Percentiles rank a stretch among this genome's conserved stretches.
Conservation (phyloP, 192 early-diverging fungal species). For the Entomortierella parvispora region DNA sequence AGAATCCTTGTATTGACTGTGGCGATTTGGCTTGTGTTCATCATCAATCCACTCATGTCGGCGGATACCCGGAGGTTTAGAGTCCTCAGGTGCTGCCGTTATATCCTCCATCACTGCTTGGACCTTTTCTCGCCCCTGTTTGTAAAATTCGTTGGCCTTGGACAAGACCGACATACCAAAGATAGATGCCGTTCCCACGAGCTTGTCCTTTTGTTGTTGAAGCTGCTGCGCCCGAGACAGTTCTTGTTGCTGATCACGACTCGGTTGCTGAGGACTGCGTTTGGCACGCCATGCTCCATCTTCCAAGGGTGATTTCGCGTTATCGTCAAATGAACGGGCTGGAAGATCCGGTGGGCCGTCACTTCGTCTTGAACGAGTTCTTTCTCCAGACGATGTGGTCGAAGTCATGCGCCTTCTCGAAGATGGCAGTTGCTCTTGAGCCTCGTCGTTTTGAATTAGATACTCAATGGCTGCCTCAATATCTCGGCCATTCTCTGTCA, state of each 20-base stretch:
- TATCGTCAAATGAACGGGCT: constrained; percentile 7
- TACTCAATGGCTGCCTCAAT: constrained; percentile 63
- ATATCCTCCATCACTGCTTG: constrained; percentile 70
- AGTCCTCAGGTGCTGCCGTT: constrained; percentile 45
- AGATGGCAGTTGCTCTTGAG: constrained; percentile 25
- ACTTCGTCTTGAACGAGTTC: constrained; percentile 2
- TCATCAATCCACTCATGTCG: constrained; percentile 35
- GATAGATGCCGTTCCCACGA: constrained; percentile 64
- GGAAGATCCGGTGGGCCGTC: background rate
- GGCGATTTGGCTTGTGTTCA: constrained; percentile 2
- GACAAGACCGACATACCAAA: constrained; percentile 71
- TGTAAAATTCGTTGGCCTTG: constrained; percentile 73
- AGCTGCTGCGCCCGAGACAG: constrained; percentile 31
- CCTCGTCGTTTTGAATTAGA: constrained; percentile 55
- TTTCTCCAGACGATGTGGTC: background rate
- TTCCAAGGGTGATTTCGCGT: constrained; percentile 32
- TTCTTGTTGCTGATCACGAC: constrained; percentile 20
- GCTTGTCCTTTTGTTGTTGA: constrained; percentile 62
- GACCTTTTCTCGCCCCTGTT: constrained; percentile 69
- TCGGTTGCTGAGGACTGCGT: background rate
- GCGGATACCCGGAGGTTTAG: constrained; percentile 14
- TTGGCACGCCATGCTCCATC: constrained; percentile 25
- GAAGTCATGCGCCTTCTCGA: constrained; percentile 10
- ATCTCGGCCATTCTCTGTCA: constrained; percentile 70
- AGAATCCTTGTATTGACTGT: constrained; percentile 34